Conservation (phyloP, 306 rosid species). For the Prunus mume region DNA sequence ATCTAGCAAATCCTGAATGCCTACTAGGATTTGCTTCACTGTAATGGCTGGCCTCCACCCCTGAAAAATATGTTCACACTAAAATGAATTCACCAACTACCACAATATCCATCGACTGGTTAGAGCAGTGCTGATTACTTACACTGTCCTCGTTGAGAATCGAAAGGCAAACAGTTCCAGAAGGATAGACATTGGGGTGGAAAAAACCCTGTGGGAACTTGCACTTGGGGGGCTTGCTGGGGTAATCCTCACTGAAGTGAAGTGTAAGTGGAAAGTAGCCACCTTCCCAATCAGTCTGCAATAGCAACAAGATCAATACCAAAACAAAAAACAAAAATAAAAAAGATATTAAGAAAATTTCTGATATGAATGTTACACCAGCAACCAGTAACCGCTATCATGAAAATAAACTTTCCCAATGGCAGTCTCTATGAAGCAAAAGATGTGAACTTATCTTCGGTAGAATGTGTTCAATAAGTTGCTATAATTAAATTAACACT, state of each 20-base stretch:
- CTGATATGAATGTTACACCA: not conserved
- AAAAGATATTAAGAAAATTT: not conserved
- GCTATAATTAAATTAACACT: not conserved
- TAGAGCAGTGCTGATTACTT: constrained; percentile 19
- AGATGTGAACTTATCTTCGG: no score
- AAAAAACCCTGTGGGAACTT: constrained; percentile 82
- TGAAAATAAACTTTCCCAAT: not conserved
- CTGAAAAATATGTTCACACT: constrained; percentile 23
- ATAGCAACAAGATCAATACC: not conserved
- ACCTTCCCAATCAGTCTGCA: constrained; percentile 97
- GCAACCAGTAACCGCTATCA: not conserved
- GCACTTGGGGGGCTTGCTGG: constrained; percentile 91
- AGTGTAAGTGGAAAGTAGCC: constrained; percentile 73
- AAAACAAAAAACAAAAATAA: not conserved
- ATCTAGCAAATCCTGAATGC: constrained; percentile 85
- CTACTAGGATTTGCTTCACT: constrained; percentile 82
- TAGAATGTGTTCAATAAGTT: no score
- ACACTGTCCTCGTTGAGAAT: constrained; percentile 85
- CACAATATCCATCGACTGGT: not conserved
- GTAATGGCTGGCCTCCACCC: constrained; percentile 97
- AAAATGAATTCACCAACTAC: not conserved
- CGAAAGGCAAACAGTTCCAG: constrained; percentile 92
- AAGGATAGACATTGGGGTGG: constrained; percentile 95
- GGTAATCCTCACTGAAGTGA: constrained; percentile 89
- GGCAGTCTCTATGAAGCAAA: not conserved